Base-by-base conservation (phyloP, 129 eudicot species). In the Pulicaria dysenterica region DNA sequence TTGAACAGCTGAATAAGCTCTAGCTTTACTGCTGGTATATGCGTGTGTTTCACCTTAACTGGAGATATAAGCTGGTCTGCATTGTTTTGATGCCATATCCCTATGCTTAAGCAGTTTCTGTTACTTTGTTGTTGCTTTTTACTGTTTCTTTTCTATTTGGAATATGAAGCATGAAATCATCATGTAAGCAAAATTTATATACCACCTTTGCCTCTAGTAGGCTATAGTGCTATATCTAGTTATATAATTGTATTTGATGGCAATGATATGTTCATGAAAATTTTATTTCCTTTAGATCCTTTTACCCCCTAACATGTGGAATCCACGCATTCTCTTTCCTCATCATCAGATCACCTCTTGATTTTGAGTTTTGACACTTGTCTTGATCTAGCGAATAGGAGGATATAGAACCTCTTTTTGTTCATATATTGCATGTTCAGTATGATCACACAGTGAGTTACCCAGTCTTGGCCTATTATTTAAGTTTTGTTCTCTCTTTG, bases 41-140 rank as follows among this genome's bases (percentile, higher is more conserved):
- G 34, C 63, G 48, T 64, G 17, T 39, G 64, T 7, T 59, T 64
- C 31, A 64, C 50, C 54, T 81, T 16, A 41, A 31, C 31, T 43
- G 64, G 14, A 42, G 40, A 44, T 36, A 42, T 65, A 15, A 45
- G 74, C 68, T 56, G 73, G 17, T 59, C 59, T 69, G 75, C 70
- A 40, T 19, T 69, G 24, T 31, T 31, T 42, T 51, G 54, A 42
- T 49, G 49, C 14, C 63, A 17, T 34, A 7, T 61, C 49, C 53
- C 17, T 15, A 17, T 15, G 63, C 62, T 41, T 65, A 54, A 56
- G 16, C 42, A 54, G 10, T 9, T 56, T 40, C 31, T 70, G 19
- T 8, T 70, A 8, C 50, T 46, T 24, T 4, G 7, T 24, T 41
- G 58, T 48, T 73, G 5, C 37, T 45, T 9, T 6, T 59, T 72